These are phyloP conservation scores for Russula abietina DNA, from an alignment of 768 basidiomycete genomes.

Conservation along the genomic window DNA sequence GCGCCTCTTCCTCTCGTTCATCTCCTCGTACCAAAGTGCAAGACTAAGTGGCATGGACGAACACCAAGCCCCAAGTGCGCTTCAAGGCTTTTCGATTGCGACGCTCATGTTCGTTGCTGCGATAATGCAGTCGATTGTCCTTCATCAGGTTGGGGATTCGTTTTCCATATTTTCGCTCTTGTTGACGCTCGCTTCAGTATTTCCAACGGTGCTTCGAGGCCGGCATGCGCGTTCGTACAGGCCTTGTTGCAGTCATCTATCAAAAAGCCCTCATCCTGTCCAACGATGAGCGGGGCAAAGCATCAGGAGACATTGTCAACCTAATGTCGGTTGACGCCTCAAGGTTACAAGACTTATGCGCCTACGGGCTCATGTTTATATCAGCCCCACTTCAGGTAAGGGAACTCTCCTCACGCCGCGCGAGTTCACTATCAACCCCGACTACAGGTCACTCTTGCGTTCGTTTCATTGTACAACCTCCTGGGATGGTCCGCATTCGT, in stretches of 20 bases:
- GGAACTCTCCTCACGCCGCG: not conserved
- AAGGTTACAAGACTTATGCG: slow-evolving; percentile 72
- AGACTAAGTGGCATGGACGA: slow-evolving; percentile 33
- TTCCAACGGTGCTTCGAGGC: slow-evolving; percentile 80
- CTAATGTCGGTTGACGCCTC: slow-evolving; percentile 85
- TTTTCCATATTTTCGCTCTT: not conserved
- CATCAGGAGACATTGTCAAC: slow-evolving; percentile 91
- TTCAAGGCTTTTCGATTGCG: slow-evolving; percentile 74
- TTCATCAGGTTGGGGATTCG: slow-evolving; percentile 63
- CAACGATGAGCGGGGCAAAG: slow-evolving; percentile 73
- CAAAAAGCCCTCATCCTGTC: slow-evolving; percentile 80
- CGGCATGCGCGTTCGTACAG: slow-evolving; percentile 91
- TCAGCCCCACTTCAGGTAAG: slow-evolving; percentile 79
- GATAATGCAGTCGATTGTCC: slow-evolving; percentile 66
- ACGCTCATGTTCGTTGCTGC: slow-evolving; percentile 75
- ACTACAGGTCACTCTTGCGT: slow-evolving; percentile 75
- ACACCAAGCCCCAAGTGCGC: slow-evolving; percentile 31
- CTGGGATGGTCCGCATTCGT: slow-evolving; percentile 90
- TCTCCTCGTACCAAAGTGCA: slow-evolving; percentile 64
- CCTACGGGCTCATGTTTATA: slow-evolving; percentile 77
- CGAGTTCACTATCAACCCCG: not conserved
- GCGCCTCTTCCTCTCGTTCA: slow-evolving; percentile 71
- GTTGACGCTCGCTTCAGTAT: slow-evolving; percentile 44
- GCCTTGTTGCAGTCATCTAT: slow-evolving; percentile 81
- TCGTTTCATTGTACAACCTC: slow-evolving; percentile 82